Percentiles rank a stretch among this genome's conserved stretches.
Conservation (phyloP, 805 yeast species). For the Sungouiella thailandica region DNA sequence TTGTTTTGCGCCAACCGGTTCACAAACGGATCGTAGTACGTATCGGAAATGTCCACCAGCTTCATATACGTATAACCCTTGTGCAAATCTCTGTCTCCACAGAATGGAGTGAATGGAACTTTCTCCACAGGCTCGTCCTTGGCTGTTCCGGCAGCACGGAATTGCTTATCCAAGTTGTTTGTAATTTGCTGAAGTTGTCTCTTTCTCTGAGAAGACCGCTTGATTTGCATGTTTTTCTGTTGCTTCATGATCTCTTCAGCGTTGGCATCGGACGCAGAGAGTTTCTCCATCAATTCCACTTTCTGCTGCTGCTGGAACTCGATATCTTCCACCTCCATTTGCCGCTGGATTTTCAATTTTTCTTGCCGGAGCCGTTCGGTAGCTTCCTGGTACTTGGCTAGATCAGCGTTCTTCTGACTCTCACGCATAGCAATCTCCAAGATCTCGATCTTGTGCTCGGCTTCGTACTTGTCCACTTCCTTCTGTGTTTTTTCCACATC, state of each 20-base stretch:
- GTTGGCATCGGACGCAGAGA: conserved; percentile 26
- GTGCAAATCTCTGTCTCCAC: conserved; percentile 71
- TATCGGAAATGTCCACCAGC: conserved; percentile 38
- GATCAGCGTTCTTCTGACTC: conserved; percentile 56
- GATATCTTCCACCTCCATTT: conserved; percentile 42
- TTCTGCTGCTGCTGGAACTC: conserved; percentile 38
- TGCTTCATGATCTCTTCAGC: conserved; percentile 39
- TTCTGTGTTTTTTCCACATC: conserved; percentile 68
- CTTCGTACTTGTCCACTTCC: conserved; percentile 62
- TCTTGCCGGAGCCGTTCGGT: conserved; percentile 52
- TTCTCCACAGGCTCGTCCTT: conserved; percentile 18
- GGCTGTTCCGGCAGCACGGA: conserved; percentile 24
- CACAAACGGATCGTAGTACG: conserved; percentile 41
- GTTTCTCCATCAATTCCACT: conserved; percentile 36
- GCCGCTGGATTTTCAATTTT: conserved; percentile 63
- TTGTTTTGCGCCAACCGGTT: conserved; percentile 50
- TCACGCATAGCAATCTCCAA: conserved; percentile 69
- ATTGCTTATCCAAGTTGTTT: conserved; percentile 45
- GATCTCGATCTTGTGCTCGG: conserved; percentile 68
- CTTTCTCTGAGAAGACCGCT: conserved; percentile 61
- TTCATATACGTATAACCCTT: conserved; percentile 51
- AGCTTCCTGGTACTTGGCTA: conserved; percentile 59
- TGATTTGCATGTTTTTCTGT: conserved; percentile 38
- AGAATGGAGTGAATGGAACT: conserved; percentile 87
- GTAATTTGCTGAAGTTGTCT: conserved; percentile 56